Evolutionary conservation across 129 eudicot genomes (phyloP).

Genomic region (Ambrosia trifida): DNA sequence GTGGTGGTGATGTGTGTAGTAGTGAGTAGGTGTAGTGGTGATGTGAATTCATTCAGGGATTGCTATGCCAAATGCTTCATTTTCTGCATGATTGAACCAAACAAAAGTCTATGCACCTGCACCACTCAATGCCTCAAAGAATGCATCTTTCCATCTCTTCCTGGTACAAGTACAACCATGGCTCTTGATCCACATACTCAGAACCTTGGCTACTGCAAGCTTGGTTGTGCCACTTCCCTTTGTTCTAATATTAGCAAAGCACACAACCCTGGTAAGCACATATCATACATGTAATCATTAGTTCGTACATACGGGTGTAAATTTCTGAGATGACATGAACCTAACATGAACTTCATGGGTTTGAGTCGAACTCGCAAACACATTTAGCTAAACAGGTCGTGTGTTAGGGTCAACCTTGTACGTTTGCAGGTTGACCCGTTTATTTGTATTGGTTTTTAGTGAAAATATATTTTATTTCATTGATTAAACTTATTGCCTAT

Average conservation of each 20-base stretch:
- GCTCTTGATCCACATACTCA: conserved; percentile 24
- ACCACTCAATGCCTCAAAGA: conserved; percentile 65
- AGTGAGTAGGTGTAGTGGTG: conserved; percentile 36
- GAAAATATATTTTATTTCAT: neutral
- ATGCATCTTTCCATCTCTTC: conserved; percentile 55
- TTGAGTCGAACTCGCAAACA: neutral
- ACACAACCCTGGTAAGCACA: conserved; percentile 52
- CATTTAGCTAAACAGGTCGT: neutral
- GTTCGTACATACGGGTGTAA: neutral
- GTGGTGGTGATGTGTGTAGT: conserved; percentile 37
- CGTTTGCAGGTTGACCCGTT: neutral
- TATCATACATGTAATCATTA: neutral
- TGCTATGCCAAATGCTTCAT: conserved; percentile 75
- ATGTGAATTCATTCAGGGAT: conserved; percentile 50
- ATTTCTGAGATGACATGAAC: neutral
- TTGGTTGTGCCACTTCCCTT: conserved; percentile 73
- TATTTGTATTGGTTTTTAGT: neutral
- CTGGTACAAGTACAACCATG: neutral
- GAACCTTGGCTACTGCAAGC: conserved; percentile 66
- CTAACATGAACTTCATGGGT: neutral
- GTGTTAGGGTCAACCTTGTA: neutral
- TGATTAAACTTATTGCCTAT: no score
- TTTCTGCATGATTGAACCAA: conserved; percentile 68
- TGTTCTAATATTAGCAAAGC: conserved; percentile 67
- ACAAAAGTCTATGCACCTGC: conserved; percentile 63